These are phyloP conservation scores for Hemisphaericaspora subhashii DNA, from an alignment of 1,139 yeast species.

Conservation along the genomic window DNA sequence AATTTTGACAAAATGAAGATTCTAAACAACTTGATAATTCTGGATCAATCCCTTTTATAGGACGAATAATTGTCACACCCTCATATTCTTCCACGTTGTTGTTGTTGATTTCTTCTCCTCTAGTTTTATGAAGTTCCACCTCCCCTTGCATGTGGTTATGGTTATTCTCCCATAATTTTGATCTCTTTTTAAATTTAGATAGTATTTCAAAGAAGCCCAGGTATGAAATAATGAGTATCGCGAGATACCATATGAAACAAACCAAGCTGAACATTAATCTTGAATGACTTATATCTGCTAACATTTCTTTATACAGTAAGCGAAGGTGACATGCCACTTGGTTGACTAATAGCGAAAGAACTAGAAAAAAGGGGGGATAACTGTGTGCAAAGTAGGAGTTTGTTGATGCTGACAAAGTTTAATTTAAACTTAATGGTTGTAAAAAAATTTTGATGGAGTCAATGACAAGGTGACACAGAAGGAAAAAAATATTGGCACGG, in stretches of 20 bases:
- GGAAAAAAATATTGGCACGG: background rate
- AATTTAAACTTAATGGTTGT: background rate
- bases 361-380: no score
- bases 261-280: conserved; percentile 12
- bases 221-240: conserved; percentile 43
- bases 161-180: conserved; percentile 12
- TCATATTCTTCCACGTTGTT: conserved; percentile 29
- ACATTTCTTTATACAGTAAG: background rate
- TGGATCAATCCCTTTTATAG: conserved; percentile 82
- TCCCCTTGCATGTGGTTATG: background rate
- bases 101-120: background rate
- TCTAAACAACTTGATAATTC: conserved; percentile 69
- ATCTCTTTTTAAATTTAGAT: conserved; percentile 33
- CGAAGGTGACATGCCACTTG: background rate
- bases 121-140: no score
- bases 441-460: no score
- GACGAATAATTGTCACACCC: conserved; percentile 81
- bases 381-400: no score
- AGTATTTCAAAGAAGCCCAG: conserved; percentile 50
- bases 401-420: no score
- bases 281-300: conserved; percentile 1
- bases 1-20: conserved; percentile 67
- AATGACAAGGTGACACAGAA: no score
- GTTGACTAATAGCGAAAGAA: background rate
- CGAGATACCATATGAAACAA: conserved; percentile 43